Evolutionary conservation across 352 stramenopile genomes (phyloP), one percentile per base, ranked within the genome.

Genomic region (Globisporangium mamillatum): DNA sequence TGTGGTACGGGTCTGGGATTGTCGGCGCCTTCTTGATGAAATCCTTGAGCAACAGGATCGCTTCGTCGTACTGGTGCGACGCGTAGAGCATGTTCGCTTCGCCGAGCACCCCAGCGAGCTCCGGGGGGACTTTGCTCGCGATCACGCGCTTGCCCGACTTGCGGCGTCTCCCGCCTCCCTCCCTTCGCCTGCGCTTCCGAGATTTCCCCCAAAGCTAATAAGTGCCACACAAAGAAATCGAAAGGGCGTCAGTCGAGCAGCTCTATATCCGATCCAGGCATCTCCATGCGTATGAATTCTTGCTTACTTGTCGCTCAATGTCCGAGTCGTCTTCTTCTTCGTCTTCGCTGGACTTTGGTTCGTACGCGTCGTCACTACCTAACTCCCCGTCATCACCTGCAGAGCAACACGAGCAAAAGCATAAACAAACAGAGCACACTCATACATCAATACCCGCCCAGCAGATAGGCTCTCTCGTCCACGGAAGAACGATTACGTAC

Each of bases 11-110:
- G 61, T 95, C 88, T 1, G 88, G 88, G 57, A 95, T 93, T 1
- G 86, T 95, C 69, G 88, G 88, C 16, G 88, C 88, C 68, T 94
- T 94, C 74, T 95, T 95, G 66, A 95, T 93, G 61, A 95, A 95
- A 60, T 95, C 88, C 65, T 95, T 95, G 1, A 96, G 74, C 69
- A 94, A 41, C 24, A 77, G 46, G 63, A 95, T 93, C 3, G 88
- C 88, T 36, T 93, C 80, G 38, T 93, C 85, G 60, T 94, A 93
- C 61, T 95, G 86, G 50, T 93, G 86, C 14, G 86, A 94, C n/a
- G 85, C 86, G 71, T 94, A 95, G 55, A 93, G 61, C 80, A 93
- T 92, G 56, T 95, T 95, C 3, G 88, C 86, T 67, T 94, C 86
- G 24, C 86, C 86, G 56, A 96, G 76, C 56, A 94, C 84, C 60